Conservation (phyloP, 495 filamentous ascomycete species). For the Penicillium daleae region DNA sequence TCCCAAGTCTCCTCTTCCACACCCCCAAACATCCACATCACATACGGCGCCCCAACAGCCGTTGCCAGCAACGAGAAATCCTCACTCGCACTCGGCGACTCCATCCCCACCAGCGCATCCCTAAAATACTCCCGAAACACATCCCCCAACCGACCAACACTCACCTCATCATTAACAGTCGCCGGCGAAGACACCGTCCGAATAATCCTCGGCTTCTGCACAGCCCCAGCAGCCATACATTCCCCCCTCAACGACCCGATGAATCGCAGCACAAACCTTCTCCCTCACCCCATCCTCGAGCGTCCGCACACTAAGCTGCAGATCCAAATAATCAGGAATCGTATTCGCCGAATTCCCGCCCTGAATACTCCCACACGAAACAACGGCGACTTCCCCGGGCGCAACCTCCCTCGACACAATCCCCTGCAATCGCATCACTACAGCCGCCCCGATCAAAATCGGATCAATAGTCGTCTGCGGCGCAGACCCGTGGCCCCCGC, state of each 20-base stretch:
- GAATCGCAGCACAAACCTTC: slow-evolving; percentile 48
- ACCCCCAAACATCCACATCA: slow-evolving; percentile 62
- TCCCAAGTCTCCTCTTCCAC: slow-evolving; percentile 51
- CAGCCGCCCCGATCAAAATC: slow-evolving; percentile 53
- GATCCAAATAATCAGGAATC: slow-evolving; percentile 51
- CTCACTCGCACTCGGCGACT: slow-evolving; percentile 48
- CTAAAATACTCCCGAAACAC: slow-evolving; percentile 52
- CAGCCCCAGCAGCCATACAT: slow-evolving; percentile 46
- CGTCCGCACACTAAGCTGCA: slow-evolving; percentile 56
- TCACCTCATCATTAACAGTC: slow-evolving; percentile 54
- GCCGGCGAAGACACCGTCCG: slow-evolving; percentile 46
- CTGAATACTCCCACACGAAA: slow-evolving; percentile 58
- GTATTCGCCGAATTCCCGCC: slow-evolving; percentile 57
- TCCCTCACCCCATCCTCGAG: slow-evolving; percentile 43
- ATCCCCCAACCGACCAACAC: slow-evolving; percentile 41
- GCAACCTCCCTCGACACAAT: slow-evolving; percentile 58
- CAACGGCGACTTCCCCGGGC: slow-evolving; percentile 55
- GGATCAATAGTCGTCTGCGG: slow-evolving; percentile 61
- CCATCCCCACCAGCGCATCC: slow-evolving; percentile 29
- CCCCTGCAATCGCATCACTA: slow-evolving; percentile 59
- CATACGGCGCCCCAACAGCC: slow-evolving; percentile 52
- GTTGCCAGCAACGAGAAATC: slow-evolving; percentile 62
- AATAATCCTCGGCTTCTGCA: slow-evolving; percentile 43
- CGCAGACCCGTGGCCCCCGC: slow-evolving; percentile 55
- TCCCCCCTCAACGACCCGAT: slow-evolving; percentile 59